Evolutionary conservation across 345 rosid genomes (phyloP).

Genomic region (Salix caprea): DNA sequence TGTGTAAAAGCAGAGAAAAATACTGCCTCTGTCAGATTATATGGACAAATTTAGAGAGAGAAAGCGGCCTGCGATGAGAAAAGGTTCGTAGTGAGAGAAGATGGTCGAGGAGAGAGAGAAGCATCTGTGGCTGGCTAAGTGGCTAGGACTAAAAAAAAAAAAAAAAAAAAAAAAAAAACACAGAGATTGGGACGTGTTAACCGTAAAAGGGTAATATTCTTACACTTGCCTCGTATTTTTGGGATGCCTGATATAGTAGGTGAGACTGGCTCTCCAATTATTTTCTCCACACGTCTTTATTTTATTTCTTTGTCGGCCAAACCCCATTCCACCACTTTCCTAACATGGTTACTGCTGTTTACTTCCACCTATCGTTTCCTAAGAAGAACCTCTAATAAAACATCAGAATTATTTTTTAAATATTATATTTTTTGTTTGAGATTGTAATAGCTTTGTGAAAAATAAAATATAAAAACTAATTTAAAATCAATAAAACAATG

Average conservation of each 20-base stretch:
- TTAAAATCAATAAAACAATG: too few relatives aligned
- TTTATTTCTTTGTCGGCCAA: background rate
- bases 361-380: background rate
- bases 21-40: background rate
- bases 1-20: background rate
- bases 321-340: background rate
- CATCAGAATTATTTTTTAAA: too few relatives aligned
- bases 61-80: background rate
- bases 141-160: constrained; percentile 23
- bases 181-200: constrained; percentile 38
- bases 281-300: background rate
- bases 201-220: constrained; percentile 25
- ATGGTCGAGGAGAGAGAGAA: background rate
- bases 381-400: too few relatives aligned
- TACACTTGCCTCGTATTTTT: constrained; percentile 40
- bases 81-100: background rate
- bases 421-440: too few relatives aligned
- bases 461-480: too few relatives aligned
- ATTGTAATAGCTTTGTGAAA: too few relatives aligned
- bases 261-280: background rate
- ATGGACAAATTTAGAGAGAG: constrained; percentile 1
- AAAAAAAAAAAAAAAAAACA: constrained; percentile 2
- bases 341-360: background rate
- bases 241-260: background rate
- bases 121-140: background rate